Base-by-base conservation (phyloP, 805 yeast species). In the Huiozyma sinensis region DNA sequence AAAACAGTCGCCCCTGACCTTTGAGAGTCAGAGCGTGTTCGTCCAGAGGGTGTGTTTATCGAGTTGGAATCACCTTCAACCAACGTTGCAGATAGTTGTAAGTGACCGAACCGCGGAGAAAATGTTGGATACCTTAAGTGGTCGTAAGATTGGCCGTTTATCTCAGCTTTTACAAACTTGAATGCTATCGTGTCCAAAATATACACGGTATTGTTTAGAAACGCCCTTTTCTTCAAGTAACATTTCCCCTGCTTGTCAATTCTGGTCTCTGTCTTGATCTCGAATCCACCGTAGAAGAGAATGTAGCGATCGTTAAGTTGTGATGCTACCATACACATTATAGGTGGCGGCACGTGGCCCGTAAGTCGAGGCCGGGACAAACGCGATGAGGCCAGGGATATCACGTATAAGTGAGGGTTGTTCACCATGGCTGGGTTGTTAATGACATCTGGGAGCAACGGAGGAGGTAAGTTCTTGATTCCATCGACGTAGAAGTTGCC, bases 261-360 rank as follows among this genome's bases (percentile, higher is more conserved):
- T 8, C 49, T 47, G 6, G 62, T 57, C 12, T 65, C 63, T 6
- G 60, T 57, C 13, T 69, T 68, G 6, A 54, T 48, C 53, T 73
- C 74, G 56, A 81, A 75, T 0, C 92, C 94, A n/a, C 90, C 94
- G 55, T 75, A 81, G 46, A 73, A 71, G 49, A 81, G 70, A 11
- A 77, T 68, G 52, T 79, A 79, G 33, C 76, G 61, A n/a, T 70
- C 66, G 5, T 83, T 73, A 5, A 83, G 63, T 44, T 63, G 67
- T 7, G 76, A 66, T 12, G 74, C 69, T 6, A 69, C 53, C 57
- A 77, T 63, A 44, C 76, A 71, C 38, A 74, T 54, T 13, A 81
- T 53, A 3, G 79, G 71, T 4, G 75, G 72, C 0, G 88, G 87
- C 5, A 67, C 53, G 38, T 69, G 70, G 2, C 73, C 75, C 2